Evolutionary conservation across 768 basidiomycete genomes (phyloP).

Genomic region (Kwoniella dejecticola): DNA sequence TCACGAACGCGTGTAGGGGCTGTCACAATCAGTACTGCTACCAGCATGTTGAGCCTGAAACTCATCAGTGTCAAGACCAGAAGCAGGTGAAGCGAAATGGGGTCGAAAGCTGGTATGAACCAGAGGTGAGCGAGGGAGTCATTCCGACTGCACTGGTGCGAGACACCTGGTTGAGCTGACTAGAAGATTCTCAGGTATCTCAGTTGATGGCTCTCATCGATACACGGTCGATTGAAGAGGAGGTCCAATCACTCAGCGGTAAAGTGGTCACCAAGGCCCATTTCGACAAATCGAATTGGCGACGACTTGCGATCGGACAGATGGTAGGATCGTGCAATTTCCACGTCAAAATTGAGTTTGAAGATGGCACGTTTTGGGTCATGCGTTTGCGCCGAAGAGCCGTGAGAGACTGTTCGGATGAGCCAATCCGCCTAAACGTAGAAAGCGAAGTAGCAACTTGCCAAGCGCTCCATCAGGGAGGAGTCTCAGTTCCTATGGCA

Average conservation of each 20-base stretch:
- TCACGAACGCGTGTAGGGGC: not conserved
- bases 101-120: not conserved
- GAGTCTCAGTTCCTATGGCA: too few relatives aligned
- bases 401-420: too few relatives aligned
- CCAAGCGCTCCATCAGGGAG: too few relatives aligned
- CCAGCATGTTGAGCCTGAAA: not conserved
- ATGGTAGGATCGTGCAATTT: not conserved
- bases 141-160: not conserved
- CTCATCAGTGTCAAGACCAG: not conserved
- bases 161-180: not conserved
- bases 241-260: not conserved
- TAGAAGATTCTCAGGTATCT: not conserved
- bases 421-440: too few relatives aligned
- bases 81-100: not conserved
- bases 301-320: not conserved
- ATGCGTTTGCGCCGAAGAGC: conserved; percentile 5
- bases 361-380: conserved; percentile 7
- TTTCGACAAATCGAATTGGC: not conserved
- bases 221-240: not conserved
- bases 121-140: not conserved
- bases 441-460: too few relatives aligned
- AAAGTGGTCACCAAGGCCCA: too few relatives aligned
- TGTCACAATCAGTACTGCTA: not conserved
- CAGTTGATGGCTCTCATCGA: not conserved
- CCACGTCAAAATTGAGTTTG: conserved; percentile 10